Evolutionary conservation across 306 rosid genomes (phyloP).

Genomic region (Erythrophleum fordii): DNA sequence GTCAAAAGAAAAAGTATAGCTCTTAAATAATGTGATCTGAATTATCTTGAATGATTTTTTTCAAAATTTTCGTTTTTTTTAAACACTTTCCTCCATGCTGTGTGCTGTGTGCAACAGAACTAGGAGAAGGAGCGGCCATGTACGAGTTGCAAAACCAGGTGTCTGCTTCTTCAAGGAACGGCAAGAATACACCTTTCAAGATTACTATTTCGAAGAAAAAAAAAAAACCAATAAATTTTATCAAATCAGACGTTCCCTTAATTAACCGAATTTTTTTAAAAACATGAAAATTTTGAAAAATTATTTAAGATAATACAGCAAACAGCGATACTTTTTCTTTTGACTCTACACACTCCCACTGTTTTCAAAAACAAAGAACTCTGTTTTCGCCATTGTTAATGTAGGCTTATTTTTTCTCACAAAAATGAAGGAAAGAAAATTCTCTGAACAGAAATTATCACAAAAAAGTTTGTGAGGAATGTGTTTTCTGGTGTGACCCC

Average conservation of each 20-base stretch:
- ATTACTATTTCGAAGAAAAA: not conserved
- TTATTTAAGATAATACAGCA: not conserved
- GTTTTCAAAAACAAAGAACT: not conserved
- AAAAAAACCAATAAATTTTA: not conserved
- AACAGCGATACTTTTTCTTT: not conserved
- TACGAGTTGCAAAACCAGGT: too few species aligned
- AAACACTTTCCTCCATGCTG: too few species aligned
- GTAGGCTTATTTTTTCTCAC: not conserved
- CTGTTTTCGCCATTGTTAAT: not conserved
- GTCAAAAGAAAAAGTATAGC: too few species aligned
- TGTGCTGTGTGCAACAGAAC: too few species aligned
- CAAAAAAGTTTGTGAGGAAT: constrained; percentile 33
- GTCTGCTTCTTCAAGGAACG: too few species aligned
- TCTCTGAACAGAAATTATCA: constrained; percentile 43
- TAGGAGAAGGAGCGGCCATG: too few species aligned
- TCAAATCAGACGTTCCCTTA: not conserved
- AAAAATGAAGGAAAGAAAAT: constrained; percentile 23
- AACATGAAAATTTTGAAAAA: not conserved
- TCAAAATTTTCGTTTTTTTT: too few species aligned
- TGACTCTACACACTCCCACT: not conserved
- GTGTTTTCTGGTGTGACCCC: constrained; percentile 18
- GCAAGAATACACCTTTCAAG: too few species aligned
- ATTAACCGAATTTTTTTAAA: not conserved
- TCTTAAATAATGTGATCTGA: too few species aligned
- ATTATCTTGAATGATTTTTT: too few species aligned